These are phyloP conservation scores for Globisporangium spiculum DNA, from an alignment of 352 stramenopile species.

Conservation along the genomic window DNA sequence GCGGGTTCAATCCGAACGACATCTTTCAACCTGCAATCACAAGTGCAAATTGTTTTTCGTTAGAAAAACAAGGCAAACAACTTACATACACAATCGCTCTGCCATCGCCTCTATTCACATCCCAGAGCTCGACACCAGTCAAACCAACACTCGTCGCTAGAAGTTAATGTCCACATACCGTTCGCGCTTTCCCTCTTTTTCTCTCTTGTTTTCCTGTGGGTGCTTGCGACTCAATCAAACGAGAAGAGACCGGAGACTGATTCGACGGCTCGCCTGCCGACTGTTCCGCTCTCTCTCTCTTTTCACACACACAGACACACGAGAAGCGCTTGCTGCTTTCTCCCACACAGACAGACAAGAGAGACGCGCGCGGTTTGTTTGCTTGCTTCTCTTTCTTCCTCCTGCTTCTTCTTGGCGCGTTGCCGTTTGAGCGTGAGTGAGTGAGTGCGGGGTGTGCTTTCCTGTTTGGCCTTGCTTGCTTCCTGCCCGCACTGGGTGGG, in stretches of 20 bases:
- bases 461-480: not conserved
- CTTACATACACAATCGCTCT: not conserved
- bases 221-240: not conserved
- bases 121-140: not conserved
- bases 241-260: not conserved
- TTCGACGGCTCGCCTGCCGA: not conserved
- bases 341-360: not conserved
- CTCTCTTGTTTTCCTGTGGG: not conserved
- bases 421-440: not conserved
- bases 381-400: not conserved
- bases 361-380: not conserved
- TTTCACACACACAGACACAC: not conserved
- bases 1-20: constrained; percentile 22
- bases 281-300: not conserved
- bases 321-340: not conserved
- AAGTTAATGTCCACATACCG: not conserved
- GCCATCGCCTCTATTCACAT: not conserved
- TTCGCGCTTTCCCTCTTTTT: not conserved
- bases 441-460: constrained; percentile 9
- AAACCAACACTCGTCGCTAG: not conserved
- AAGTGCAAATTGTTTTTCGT: not conserved
- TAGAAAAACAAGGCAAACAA: not conserved
- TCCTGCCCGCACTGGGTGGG: constrained; percentile 1
- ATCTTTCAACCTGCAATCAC: constrained; percentile 21
- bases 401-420: not conserved